These are phyloP conservation scores for Acanthamoeba healyi DNA, from an alignment of 208 protist species.

Conservation along the genomic window DNA sequence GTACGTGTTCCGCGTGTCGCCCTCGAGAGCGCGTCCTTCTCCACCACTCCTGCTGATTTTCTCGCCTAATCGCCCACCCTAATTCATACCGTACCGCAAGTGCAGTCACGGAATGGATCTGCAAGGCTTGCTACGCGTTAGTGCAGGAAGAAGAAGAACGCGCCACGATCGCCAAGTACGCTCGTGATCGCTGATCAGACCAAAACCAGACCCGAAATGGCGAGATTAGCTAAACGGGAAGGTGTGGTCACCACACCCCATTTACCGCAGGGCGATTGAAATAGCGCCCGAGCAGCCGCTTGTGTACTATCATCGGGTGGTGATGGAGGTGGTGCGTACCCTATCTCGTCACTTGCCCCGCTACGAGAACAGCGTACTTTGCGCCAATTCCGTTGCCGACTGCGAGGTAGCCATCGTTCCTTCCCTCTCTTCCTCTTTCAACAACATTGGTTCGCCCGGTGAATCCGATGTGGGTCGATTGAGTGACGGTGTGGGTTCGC, in stretches of 20 bases:
- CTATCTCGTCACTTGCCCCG: neutral
- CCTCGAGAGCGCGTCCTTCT: too few relatives aligned
- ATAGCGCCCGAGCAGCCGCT: neutral
- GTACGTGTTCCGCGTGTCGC: neutral
- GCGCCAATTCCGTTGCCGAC: neutral
- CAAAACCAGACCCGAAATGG: too few relatives aligned
- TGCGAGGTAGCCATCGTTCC: neutral
- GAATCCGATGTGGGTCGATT: neutral
- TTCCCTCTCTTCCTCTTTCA: too few relatives aligned
- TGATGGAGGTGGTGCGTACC: constrained; percentile 19
- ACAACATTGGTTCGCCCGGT: too few relatives aligned
- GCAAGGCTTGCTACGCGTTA: neutral
- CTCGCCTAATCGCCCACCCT: too few relatives aligned
- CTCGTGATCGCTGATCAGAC: too few relatives aligned
- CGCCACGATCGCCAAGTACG: constrained; percentile 1
- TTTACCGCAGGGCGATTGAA: neutral
- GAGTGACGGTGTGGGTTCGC: too few relatives aligned
- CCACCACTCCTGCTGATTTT: too few relatives aligned
- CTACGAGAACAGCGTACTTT: neutral
- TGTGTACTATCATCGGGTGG: neutral
- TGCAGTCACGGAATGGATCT: neutral
- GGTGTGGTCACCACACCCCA: too few relatives aligned
- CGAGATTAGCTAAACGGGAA: too few relatives aligned
- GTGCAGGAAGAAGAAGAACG: constrained; percentile 17
- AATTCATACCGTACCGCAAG: too few relatives aligned